Evolutionary conservation across 2,329 filamentous ascomycete genomes (phyloP), one percentile per base, ranked within the genome.

Genomic region (Talaromyces sp.): DNA sequence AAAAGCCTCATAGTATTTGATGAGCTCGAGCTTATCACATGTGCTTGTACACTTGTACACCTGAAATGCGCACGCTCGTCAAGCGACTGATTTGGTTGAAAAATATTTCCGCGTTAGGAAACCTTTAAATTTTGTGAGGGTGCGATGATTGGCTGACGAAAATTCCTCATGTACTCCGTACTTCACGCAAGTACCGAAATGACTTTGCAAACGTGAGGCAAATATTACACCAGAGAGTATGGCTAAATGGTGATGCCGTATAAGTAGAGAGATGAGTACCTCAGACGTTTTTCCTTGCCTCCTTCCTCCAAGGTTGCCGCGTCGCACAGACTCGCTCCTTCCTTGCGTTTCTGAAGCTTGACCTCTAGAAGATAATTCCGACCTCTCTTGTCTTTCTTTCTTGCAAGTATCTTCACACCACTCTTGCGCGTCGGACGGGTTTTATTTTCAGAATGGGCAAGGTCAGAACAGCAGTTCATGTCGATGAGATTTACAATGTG

Each of bases 401-500:
- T 22, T 37, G 4, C 11, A 13, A 10, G n/a, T 37, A 1, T 37
- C 50, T 8, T 37, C 10, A 27, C 8, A 3, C 11, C 15, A 50
- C 17, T 50, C 31, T 2, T 19, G 7, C 3, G 9, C 17, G 8
- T 13, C 31, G 31, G n/a, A 19, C 13, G n/a, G 13, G 19, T 27
- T 31, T 9, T 7, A 10, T 37, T 1, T 19, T 1, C 37, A 52
- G 43, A 39, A 65, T 65, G 63, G 63, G 57, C 11, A 65, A 56
- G 52, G 41, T 62, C 64, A 62, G 45, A 62, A 57, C 52, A 11
- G 62, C 62, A 27, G 56, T 35, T 3, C 56, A 65, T 6, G 58
- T 65, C 35, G 25, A 64, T 33, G 17, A 49, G n/a, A 35, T 64
- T 17, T 64, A 64, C 45, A 49, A 59, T 17, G 63, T 57, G 43